phyloP scores from a whole-genome alignment of 768 basidiomycete species.

The Leccinellum albellum region DNA sequence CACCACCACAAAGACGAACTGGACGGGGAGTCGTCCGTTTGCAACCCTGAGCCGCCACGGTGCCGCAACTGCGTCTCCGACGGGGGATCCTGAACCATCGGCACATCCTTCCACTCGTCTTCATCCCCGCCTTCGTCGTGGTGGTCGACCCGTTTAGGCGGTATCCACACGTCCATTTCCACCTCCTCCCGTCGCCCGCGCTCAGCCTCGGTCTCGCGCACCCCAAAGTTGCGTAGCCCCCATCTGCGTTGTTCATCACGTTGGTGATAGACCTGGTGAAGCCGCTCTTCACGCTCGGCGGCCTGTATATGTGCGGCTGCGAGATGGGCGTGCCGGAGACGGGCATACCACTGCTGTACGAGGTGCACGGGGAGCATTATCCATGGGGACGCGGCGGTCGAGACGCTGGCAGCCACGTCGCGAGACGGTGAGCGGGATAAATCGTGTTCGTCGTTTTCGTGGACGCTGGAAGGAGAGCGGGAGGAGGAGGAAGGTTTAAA shows the following conservation, averaged over 20 bases:
- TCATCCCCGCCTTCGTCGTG: conserved; percentile 18
- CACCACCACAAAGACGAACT: conserved; percentile 69
- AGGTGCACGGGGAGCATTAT: conserved; percentile 22
- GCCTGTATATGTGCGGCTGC: conserved; percentile 70
- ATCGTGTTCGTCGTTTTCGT: not conserved
- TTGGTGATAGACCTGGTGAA: conserved; percentile 56
- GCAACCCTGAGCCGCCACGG: not conserved
- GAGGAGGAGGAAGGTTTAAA: conserved; percentile 28
- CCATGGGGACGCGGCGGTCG: not conserved
- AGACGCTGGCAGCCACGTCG: conserved; percentile 3
- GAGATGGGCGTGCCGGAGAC: conserved; percentile 66
- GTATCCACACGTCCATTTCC: not conserved
- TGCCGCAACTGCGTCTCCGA: conserved; percentile 10
- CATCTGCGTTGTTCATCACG: conserved; percentile 46
- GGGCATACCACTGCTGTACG: conserved; percentile 53
- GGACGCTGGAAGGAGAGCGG: not conserved
- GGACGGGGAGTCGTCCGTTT: conserved; percentile 1
- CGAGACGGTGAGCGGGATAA: conserved; percentile 2
- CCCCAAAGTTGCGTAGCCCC: conserved; percentile 70
- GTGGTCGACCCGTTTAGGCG: not conserved
- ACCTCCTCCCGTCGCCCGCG: conserved; percentile 27
- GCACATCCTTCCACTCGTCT: conserved; percentile 22
- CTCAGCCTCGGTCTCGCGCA: conserved; percentile 34
- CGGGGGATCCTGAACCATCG: not conserved
- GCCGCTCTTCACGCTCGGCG: conserved; percentile 59